Evolutionary conservation across 208 protist genomes (phyloP), one percentile per base, ranked within the genome.

Genomic region (Trypanosoma cruzi): DNA sequence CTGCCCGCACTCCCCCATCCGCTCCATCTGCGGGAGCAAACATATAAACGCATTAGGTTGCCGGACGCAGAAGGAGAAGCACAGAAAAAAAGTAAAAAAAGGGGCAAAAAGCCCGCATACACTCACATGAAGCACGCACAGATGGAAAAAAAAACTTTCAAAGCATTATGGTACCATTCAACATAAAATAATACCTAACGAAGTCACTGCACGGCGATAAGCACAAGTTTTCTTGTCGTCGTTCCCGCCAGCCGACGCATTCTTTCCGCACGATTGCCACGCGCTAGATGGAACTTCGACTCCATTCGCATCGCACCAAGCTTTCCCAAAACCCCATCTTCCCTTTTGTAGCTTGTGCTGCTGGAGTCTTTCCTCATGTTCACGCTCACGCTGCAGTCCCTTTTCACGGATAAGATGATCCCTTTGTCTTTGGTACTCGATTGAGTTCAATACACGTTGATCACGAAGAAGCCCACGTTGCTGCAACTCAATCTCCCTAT

Each of bases 381-480:
- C 53, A 1, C 64, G 50, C 26, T 61, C 22, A 36, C 53, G 64
- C 40, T 69, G n/a, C 10, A 54, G 10, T 14, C 31, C 34, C 40
- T 49, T 59, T 53, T 69, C 54, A 18, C 37, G 37, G 11, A 34
- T 32, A 53, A 58, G 24, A n/a, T 32, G 7, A 10, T 69, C 64
- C 53, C 53, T 14, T 52, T 54, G 14, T 59, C 24, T 18, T 59
- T 53, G 64, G 34, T 61, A 53, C 37, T 69, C 36, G 34, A 69
- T 26, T 24, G 36, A 69, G 13, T 28, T 50, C n/a, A 69, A 42
- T 52, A 22, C 26, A 53, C 64, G 64, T 34, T 61, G 22, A 54
- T 69, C 64, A 50, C 52, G 53, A 59, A 69, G 34, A 61, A 69
- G 64, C 42, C 56, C 22, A 20, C 40, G 53, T 29, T 34, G 37